phyloP scores from a whole-genome alignment of 2,329 filamentous ascomycete genomes.

The Talaromyces sp. region DNA sequence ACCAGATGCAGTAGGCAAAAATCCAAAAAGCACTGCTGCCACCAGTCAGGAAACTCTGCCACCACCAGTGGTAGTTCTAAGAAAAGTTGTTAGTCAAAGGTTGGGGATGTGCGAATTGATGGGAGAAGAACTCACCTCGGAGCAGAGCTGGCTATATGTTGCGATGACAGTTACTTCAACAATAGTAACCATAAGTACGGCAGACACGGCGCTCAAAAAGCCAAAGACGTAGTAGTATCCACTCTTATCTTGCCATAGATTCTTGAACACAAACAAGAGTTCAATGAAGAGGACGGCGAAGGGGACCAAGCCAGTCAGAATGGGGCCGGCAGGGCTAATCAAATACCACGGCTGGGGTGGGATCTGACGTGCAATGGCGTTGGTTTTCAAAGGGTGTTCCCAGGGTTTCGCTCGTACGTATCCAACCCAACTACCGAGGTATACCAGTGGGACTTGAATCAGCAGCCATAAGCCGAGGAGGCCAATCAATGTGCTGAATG shows the following conservation, averaged over 20 bases:
- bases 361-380: slow-evolving; percentile 70
- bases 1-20: slow-evolving; percentile 81
- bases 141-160: slow-evolving; percentile 79
- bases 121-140: slow-evolving; percentile 59
- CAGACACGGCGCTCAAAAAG: slow-evolving; percentile 73
- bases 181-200: slow-evolving; percentile 74
- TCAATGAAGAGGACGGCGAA: slow-evolving; percentile 90
- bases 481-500: slow-evolving; percentile 75
- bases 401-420: slow-evolving; percentile 69
- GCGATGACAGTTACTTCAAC: slow-evolving; percentile 82
- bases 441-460: slow-evolving; percentile 83
- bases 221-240: slow-evolving; percentile 93
- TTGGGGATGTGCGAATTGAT: background rate
- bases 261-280: slow-evolving; percentile 83
- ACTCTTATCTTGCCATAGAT: slow-evolving; percentile 85
- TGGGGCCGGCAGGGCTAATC: slow-evolving; percentile 62
- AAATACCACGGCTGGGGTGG: slow-evolving; percentile 77
- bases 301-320: slow-evolving; percentile 76
- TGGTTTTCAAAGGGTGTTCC: slow-evolving; percentile 81
- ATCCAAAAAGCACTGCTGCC: slow-evolving; percentile 78
- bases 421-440: slow-evolving; percentile 76
- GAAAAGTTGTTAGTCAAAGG: background rate
- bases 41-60: slow-evolving; percentile 82
- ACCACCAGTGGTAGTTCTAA: slow-evolving; percentile 87
- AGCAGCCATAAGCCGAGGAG: slow-evolving; percentile 79